Conservation (phyloP, 768 basidiomycete genomes). For the Rhizopogon vinicolor region DNA sequence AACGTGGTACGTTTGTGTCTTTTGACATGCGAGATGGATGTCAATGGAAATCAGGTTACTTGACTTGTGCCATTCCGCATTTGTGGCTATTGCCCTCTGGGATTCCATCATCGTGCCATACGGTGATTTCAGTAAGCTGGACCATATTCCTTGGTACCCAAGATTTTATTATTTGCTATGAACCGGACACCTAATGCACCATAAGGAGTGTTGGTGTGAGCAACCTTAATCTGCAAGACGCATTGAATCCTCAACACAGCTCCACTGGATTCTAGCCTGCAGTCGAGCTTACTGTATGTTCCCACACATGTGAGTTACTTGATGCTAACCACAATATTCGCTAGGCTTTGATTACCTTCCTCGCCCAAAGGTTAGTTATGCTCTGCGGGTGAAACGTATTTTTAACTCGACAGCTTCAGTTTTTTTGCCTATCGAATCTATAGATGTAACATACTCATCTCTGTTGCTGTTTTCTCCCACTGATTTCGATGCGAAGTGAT, state of each 20-base stretch:
- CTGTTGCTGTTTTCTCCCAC: background rate
- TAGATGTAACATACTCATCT: slow-evolving; percentile 6
- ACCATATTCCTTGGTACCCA: slow-evolving; percentile 19
- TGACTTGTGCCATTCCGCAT: slow-evolving; percentile 17
- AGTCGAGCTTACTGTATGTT: slow-evolving; percentile 15
- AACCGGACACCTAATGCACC: background rate
- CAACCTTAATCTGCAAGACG: background rate
- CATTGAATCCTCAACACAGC: background rate
- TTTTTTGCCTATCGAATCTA: slow-evolving; percentile 23
- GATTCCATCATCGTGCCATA: slow-evolving; percentile 13
- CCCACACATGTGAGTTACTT: background rate
- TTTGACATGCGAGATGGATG: background rate
- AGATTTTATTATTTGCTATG: background rate
- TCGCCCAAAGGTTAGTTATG: slow-evolving; percentile 14
- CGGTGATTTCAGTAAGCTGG: slow-evolving; percentile 4
- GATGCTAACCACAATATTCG: slow-evolving; percentile 10
- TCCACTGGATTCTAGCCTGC: slow-evolving; percentile 8
- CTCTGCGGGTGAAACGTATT: background rate
- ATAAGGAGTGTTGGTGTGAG: slow-evolving; percentile 22
- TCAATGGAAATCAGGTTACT: slow-evolving; percentile 10
- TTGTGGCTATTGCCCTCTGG: slow-evolving; percentile 18
- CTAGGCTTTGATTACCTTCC: slow-evolving; percentile 20
- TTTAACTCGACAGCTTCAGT: slow-evolving; percentile 1
- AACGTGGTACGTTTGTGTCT: slow-evolving; percentile 12
- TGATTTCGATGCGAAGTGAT: slow-evolving; percentile 7